Evolutionary conservation across 1,139 yeast species (phyloP).

Genomic region (Diutina sp.): DNA sequence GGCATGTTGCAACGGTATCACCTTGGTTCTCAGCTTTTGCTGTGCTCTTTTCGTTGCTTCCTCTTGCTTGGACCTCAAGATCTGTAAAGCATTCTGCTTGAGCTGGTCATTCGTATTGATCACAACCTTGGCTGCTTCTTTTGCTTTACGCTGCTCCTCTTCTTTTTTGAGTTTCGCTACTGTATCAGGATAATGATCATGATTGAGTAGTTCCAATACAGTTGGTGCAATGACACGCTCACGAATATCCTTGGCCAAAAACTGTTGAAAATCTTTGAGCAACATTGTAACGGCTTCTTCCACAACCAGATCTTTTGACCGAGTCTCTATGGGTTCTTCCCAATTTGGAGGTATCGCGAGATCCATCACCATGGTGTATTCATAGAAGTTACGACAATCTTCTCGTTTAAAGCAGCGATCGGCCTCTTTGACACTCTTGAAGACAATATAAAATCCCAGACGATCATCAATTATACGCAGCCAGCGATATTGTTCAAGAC

Average conservation of each 20-base stretch:
- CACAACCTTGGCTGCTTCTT: conserved; percentile 11
- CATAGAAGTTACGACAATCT: conserved; percentile 45
- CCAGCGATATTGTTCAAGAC: conserved; percentile 48
- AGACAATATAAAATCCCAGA: conserved; percentile 60
- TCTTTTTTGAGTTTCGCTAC: conserved; percentile 31
- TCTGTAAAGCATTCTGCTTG: not conserved
- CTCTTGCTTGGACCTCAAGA: conserved; percentile 1
- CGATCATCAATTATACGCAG: conserved; percentile 49
- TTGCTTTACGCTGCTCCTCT: conserved; percentile 17
- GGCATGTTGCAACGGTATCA: conserved; percentile 63
- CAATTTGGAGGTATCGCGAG: conserved; percentile 27
- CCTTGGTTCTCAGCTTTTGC: conserved; percentile 10
- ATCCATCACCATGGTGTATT: conserved; percentile 44
- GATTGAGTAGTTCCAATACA: conserved; percentile 49
- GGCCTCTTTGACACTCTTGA: conserved; percentile 52
- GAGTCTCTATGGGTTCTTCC: conserved; percentile 7
- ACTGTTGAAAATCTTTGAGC: conserved; percentile 49
- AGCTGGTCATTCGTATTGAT: conserved; percentile 9
- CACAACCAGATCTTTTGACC: conserved; percentile 17
- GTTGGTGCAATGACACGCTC: conserved; percentile 66
- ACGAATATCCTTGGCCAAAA: conserved; percentile 59
- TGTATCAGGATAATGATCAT: conserved; percentile 43
- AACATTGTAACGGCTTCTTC: conserved; percentile 51
- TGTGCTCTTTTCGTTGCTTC: conserved; percentile 10
- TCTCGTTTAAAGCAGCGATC: conserved; percentile 52